These are phyloP conservation scores for Podila minutissima DNA, from an alignment of 192 early-diverging fungal species.

Conservation along the genomic window DNA sequence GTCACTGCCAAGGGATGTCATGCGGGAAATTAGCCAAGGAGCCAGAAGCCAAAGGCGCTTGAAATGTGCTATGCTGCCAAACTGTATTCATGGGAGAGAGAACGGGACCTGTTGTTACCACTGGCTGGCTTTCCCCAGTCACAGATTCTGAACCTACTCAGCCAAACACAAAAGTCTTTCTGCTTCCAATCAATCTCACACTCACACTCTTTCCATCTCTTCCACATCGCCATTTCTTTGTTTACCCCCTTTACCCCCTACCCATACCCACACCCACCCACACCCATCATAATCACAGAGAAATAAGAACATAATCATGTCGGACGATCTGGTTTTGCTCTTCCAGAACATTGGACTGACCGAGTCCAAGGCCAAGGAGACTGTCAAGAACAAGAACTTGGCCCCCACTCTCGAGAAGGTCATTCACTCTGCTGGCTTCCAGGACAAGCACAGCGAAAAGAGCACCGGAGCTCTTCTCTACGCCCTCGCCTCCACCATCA, in stretches of 20 bases:
- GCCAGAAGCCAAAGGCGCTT: too few species aligned
- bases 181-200: not conserved
- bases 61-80: too few species aligned
- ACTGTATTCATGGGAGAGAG: too few species aligned
- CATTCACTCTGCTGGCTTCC: conserved; percentile 74
- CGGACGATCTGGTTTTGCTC: conserved; percentile 65
- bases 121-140: too few species aligned
- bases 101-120: too few species aligned
- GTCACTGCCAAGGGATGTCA: too few species aligned
- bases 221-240: not conserved
- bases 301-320: conserved; percentile 18
- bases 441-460: conserved; percentile 60
- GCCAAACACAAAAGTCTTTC: not conserved
- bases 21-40: too few species aligned
- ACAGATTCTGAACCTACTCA: too few species aligned
- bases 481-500: conserved; percentile 86
- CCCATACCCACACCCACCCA: not conserved
- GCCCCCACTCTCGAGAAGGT: conserved; percentile 76
- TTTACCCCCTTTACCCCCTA: too few species aligned
- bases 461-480: conserved; percentile 83
- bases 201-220: not conserved
- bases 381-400: conserved; percentile 96
- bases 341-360: conserved; percentile 92
- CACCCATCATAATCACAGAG: not conserved
- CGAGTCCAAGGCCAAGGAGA: conserved; percentile 93